Conservation (phyloP, 495 filamentous ascomycete species). For the Aspergillus avenaceus region DNA sequence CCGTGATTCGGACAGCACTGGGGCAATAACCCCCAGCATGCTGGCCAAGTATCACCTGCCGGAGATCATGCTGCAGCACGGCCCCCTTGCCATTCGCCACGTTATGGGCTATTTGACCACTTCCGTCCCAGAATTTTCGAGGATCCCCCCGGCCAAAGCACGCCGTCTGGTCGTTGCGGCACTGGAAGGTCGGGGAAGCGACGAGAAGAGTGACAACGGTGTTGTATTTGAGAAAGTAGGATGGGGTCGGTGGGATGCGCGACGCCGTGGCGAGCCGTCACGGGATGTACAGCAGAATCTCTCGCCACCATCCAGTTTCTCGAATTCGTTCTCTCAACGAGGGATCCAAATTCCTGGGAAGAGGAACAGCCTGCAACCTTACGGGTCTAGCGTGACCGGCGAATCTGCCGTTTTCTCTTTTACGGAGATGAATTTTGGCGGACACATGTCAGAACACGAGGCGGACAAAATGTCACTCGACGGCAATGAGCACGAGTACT, state of each 20-base stretch:
- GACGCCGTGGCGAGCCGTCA: conserved; percentile 60
- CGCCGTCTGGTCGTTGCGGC: conserved; percentile 82
- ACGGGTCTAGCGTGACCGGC: conserved; percentile 58
- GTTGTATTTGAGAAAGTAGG: conserved; percentile 94
- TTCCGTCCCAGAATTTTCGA: conserved; percentile 86
- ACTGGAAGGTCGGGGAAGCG: conserved; percentile 67
- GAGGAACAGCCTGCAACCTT: conserved; percentile 47
- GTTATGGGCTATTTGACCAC: conserved; percentile 91
- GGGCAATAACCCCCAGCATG: conserved; percentile 79
- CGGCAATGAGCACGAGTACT: conserved; percentile 61
- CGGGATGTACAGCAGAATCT: conserved; percentile 38
- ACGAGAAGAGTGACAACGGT: conserved; percentile 65
- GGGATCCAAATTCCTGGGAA: conserved; percentile 65
- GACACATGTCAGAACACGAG: conserved; percentile 72
- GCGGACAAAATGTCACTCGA: conserved; percentile 97
- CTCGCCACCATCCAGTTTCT: conserved; percentile 47
- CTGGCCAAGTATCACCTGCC: conserved; percentile 91
- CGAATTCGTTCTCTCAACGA: conserved; percentile 46
- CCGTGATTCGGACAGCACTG: conserved; percentile 61
- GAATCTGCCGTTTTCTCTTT: conserved; percentile 74
- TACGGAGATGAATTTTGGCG: conserved; percentile 52
- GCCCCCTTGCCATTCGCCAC: conserved; percentile 88
- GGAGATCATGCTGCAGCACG: conserved; percentile 82
- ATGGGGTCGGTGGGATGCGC: conserved; percentile 95
- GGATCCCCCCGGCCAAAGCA: conserved; percentile 88